These are phyloP conservation scores for Chalciporus piperatus DNA, from an alignment of 768 basidiomycete genomes.

Conservation along the genomic window DNA sequence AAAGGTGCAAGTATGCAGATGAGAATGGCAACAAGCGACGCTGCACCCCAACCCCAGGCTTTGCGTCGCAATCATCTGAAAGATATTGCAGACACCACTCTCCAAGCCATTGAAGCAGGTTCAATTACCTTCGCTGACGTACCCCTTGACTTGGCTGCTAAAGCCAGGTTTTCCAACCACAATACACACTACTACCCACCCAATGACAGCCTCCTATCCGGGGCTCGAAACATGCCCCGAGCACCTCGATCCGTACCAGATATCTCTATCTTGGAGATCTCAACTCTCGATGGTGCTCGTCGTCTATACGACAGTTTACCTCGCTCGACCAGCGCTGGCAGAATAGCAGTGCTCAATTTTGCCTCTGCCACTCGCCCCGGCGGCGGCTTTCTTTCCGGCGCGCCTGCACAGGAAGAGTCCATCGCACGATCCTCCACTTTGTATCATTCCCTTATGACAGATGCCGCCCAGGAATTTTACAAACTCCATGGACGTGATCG, in stretches of 20 bases:
- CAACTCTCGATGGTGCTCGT: constrained; percentile 63
- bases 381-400: constrained; percentile 71
- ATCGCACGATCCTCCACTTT: constrained; percentile 75
- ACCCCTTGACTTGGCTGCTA: constrained; percentile 34
- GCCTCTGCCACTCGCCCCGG: constrained; percentile 75
- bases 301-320: constrained; percentile 27
- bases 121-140: constrained; percentile 32
- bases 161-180: constrained; percentile 33
- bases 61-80: constrained; percentile 20
- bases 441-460: constrained; percentile 58
- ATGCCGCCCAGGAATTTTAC: constrained; percentile 59
- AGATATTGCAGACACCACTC: constrained; percentile 50
- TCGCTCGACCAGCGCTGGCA: constrained; percentile 18
- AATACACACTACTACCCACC: constrained; percentile 55
- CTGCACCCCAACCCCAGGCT: not conserved
- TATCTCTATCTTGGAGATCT: constrained; percentile 55
- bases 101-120: constrained; percentile 48
- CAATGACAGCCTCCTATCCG: constrained; percentile 41
- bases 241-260: constrained; percentile 23
- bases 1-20: not conserved
- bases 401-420: constrained; percentile 79
- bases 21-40: not conserved
- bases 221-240: constrained; percentile 26
- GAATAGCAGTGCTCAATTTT: constrained; percentile 70
- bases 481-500: constrained; percentile 48